Evolutionary conservation across 306 rosid species (phyloP).

Genomic region (Trifolium dubium): DNA sequence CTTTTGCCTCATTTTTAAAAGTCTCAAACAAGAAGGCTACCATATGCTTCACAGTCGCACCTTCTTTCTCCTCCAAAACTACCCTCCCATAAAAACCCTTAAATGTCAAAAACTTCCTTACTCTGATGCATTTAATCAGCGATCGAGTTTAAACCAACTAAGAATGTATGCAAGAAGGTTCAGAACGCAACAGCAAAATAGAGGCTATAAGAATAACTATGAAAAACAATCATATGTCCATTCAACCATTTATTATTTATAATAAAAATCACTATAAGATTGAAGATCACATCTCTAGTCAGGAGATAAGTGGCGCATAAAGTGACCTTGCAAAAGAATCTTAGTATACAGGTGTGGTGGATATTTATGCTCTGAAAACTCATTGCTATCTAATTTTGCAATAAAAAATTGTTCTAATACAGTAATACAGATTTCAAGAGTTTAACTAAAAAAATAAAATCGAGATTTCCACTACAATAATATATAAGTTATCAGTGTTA

Average conservation of each 20-base stretch:
- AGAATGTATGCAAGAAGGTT: neutral
- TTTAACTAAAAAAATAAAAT: constrained; percentile 23
- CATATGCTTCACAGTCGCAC: too few species aligned
- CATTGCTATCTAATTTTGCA: neutral
- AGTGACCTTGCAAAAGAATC: constrained; percentile 11
- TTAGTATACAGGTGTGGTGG: neutral
- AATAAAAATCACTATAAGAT: neutral
- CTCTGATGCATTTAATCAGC: too few species aligned
- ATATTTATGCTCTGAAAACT: constrained; percentile 1
- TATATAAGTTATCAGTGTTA: constrained; percentile 25
- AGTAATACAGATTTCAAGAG: constrained; percentile 17
- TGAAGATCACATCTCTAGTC: constrained; percentile 11
- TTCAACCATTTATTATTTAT: constrained; percentile 5
- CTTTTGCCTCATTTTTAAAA: too few species aligned
- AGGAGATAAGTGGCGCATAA: neutral
- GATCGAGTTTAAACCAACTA: too few species aligned
- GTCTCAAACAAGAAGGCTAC: too few species aligned
- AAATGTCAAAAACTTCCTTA: too few species aligned
- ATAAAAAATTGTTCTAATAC: constrained; percentile 30
- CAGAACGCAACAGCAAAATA: neutral
- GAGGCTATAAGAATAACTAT: neutral
- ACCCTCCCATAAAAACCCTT: too few species aligned
- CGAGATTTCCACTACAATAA: constrained; percentile 18
- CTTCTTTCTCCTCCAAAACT: too few species aligned
- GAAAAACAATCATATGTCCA: neutral